Conservation (phyloP, 2,329 filamentous ascomycete genomes). For the Neofusicoccum umdonicola region DNA sequence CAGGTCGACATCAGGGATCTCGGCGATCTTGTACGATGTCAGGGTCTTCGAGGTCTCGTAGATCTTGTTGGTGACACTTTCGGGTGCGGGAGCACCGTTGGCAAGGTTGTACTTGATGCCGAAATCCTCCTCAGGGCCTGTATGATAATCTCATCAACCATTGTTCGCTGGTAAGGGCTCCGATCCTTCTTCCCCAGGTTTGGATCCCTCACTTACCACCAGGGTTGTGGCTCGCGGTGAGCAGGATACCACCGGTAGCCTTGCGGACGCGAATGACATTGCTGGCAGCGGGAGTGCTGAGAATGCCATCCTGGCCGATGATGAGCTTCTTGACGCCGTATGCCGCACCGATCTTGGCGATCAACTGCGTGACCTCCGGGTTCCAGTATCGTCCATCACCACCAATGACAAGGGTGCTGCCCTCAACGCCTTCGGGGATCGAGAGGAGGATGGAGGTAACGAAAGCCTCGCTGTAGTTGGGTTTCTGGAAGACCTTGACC, state of each 20-base stretch:
- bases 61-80: slow-evolving; percentile 97
- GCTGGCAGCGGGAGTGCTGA: slow-evolving; percentile 93
- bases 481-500: slow-evolving; percentile 94
- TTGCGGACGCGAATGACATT: slow-evolving; percentile 93
- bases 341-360: slow-evolving; percentile 93
- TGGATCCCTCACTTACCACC: slow-evolving; percentile 64
- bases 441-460: slow-evolving; percentile 91
- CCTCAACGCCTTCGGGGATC: slow-evolving; percentile 89
- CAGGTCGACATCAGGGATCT: slow-evolving; percentile 84
- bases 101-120: slow-evolving; percentile 99
- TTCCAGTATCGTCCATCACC: slow-evolving; percentile 98
- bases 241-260: slow-evolving; percentile 91
- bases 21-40: slow-evolving; percentile 86
- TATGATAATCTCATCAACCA: not conserved
- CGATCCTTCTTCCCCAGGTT: not conserved
- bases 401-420: slow-evolving; percentile 89
- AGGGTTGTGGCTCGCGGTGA: slow-evolving; percentile 97
- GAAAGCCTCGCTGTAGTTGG: slow-evolving; percentile 95
- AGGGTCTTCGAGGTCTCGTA: slow-evolving; percentile 87
- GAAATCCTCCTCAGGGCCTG: slow-evolving; percentile 90
- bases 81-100: slow-evolving; percentile 93
- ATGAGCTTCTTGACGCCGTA: slow-evolving; percentile 99
- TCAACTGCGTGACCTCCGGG: slow-evolving; percentile 91
- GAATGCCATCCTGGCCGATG: slow-evolving; percentile 92
- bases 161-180: no score